phyloP scores from a whole-genome alignment of 805 yeast species.

The Starmera amethionina region DNA sequence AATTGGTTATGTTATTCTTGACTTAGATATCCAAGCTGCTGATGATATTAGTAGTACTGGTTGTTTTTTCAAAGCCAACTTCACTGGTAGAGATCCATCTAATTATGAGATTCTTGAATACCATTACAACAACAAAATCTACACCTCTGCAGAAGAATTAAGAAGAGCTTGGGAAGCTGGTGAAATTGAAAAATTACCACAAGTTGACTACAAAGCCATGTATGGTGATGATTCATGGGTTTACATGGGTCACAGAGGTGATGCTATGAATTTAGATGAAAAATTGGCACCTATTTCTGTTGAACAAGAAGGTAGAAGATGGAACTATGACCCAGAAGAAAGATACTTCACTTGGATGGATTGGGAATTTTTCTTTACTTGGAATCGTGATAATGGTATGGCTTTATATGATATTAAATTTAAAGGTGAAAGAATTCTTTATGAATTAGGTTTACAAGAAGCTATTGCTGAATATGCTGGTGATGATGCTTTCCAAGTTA shows the following conservation, averaged over 20 bases:
- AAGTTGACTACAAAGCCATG: constrained; percentile 3
- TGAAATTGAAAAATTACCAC: constrained; percentile 11
- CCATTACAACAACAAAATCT: constrained; percentile 14
- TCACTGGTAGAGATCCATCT: constrained; percentile 15
- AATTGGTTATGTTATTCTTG: not conserved
- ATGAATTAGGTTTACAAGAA: constrained; percentile 20
- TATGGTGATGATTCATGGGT: constrained; percentile 7
- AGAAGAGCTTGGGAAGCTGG: constrained; percentile 14
- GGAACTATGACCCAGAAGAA: constrained; percentile 17
- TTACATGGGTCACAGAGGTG: not conserved
- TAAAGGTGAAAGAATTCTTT: constrained; percentile 21
- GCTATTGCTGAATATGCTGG: constrained; percentile 22
- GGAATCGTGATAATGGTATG: constrained; percentile 18
- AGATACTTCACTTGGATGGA: constrained; percentile 22
- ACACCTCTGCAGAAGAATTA: constrained; percentile 16
- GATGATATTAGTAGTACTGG: constrained; percentile 16
- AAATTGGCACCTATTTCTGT: constrained; percentile 14
- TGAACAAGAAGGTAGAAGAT: constrained; percentile 20
- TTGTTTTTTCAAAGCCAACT: constrained; percentile 11
- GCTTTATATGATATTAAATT: constrained; percentile 17
- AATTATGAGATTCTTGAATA: constrained; percentile 10
- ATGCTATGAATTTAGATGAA: constrained; percentile 14
- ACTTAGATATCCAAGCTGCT: constrained; percentile 7
- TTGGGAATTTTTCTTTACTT: constrained; percentile 18
- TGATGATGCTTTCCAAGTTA: constrained; percentile 21